Percentiles rank a stretch among this genome's conserved stretches.
phyloP scores from a whole-genome alignment of 2,329 filamentous ascomycete species.

The Epichloe amarillans region DNA sequence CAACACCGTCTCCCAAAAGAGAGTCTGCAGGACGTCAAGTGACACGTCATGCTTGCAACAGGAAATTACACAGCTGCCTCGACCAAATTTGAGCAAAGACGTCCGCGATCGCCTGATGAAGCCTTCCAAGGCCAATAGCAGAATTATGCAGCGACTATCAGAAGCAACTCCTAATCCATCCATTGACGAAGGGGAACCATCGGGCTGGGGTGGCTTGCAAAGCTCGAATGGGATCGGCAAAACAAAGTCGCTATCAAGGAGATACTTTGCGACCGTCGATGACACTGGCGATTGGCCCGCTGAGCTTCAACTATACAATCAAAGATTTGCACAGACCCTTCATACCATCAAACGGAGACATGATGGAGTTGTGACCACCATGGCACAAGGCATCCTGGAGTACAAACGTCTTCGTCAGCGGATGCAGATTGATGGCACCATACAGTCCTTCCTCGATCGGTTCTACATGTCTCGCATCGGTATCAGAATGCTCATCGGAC shows the following conservation, averaged over 20 bases:
- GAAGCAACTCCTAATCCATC: slow-evolving; percentile 86
- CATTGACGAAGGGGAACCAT: slow-evolving; percentile 71
- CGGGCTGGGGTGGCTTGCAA: slow-evolving; percentile 37
- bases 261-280: slow-evolving; percentile 85
- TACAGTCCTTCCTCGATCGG: slow-evolving; percentile 92
- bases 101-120: slow-evolving; percentile 67
- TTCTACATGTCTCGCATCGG: slow-evolving; percentile 99
- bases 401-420: slow-evolving; percentile 94
- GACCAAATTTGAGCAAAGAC: slow-evolving; percentile 63
- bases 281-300: slow-evolving; percentile 84
- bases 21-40: slow-evolving; percentile 1
- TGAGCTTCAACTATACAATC: slow-evolving; percentile 88
- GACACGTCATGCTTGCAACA: slow-evolving; percentile 20
- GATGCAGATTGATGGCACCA: slow-evolving; percentile 96
- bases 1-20: neutral
- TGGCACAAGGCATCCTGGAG: slow-evolving; percentile 94
- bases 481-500: slow-evolving; percentile 97
- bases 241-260: slow-evolving; percentile 35
- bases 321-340: slow-evolving; percentile 73
- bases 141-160: slow-evolving; percentile 58
- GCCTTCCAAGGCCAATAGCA: slow-evolving; percentile 43
- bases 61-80: slow-evolving; percentile 83
- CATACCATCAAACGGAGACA: slow-evolving; percentile 93
- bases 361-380: slow-evolving; percentile 93
- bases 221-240: slow-evolving; percentile 31